Evolutionary conservation across 306 rosid species (phyloP).

Genomic region (Amphicarpaea edgeworthii): DNA sequence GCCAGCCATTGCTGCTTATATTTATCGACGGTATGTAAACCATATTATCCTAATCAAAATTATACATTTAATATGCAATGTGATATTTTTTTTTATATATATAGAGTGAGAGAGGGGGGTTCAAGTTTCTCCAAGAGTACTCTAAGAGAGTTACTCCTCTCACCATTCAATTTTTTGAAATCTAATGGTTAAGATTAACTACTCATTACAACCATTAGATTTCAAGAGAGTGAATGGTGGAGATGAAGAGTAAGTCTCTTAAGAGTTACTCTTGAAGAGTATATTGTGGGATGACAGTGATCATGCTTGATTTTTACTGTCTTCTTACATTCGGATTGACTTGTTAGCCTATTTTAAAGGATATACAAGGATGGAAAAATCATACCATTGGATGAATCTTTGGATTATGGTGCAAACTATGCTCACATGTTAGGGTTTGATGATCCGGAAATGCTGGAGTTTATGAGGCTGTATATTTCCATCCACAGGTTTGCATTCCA

Average conservation of each 20-base stretch:
- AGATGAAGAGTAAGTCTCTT: too few species aligned
- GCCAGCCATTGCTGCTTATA: conserved; percentile 90
- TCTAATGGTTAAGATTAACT: too few species aligned
- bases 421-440: conserved; percentile 94
- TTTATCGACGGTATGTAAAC: conserved; percentile 82
- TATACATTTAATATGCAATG: conserved; percentile 18
- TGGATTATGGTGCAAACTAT: conserved; percentile 98
- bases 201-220: too few species aligned
- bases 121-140: too few species aligned
- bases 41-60: conserved; percentile 31
- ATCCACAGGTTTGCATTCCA: conserved; percentile 83
- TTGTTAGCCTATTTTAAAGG: conserved; percentile 57
- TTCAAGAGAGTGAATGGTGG: too few species aligned
- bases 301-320: conserved; percentile 25
- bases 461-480: conserved; percentile 95
- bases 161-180: too few species aligned
- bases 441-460: conserved; percentile 84
- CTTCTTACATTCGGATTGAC: conserved; percentile 47
- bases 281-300: conserved; percentile 40
- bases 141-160: too few species aligned
- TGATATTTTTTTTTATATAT: too few species aligned
- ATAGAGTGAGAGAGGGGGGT: too few species aligned
- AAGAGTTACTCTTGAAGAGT: too few species aligned
- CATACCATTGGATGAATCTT: conserved; percentile 74
- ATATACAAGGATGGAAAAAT: conserved; percentile 81